Evolutionary conservation across 257 asterid species (phyloP), one percentile per base, ranked within the genome.

Genomic region (Fraxinus americana): DNA sequence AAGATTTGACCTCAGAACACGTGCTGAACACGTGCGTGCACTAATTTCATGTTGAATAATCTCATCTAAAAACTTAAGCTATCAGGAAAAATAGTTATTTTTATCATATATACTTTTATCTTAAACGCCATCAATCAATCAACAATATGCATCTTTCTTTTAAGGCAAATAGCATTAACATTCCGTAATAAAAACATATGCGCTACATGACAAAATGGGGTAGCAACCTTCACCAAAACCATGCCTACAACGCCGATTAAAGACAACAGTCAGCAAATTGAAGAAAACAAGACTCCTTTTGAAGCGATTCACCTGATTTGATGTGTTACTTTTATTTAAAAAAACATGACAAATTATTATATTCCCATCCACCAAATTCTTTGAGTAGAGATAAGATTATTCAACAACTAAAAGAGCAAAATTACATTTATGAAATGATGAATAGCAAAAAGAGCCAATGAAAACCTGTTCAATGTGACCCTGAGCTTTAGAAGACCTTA

Each of bases 401-500:
- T 17, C 59, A 50, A 13, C 7, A 50, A 50, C 59, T 17, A 50
- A 50, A 14, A 3, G n/a, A 50, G 59, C 1, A 50, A 14, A 50
- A 2, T 50, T 50, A 21, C 59, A 50, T 50, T 50, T 4, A 50
- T 14, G 10, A 50, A 50, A 50, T 16, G 59, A 50, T 50, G 59
- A 50, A 50, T 50, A 1, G 0, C 0, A 21, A 17, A 17, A 57
- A 1, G 65, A 14, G 21, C 14, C 19, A 3, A 54, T 19, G 9
- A 14, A 2, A 54, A 50, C 67, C 39, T 73, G 77, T 10, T 73
- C 25, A 14, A 73, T 52, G 48, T 73, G 68, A 73, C 34, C 39
- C 36, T 39, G 52, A 73, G 66, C 34, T 30, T 30, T 73, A 73
- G 43, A 23, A 73, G 7, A 30, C 77, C 63, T 7, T 16, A 10